Base-by-base conservation (phyloP, 1,139 yeast genomes). In the Pichiaceae sp. region DNA sequence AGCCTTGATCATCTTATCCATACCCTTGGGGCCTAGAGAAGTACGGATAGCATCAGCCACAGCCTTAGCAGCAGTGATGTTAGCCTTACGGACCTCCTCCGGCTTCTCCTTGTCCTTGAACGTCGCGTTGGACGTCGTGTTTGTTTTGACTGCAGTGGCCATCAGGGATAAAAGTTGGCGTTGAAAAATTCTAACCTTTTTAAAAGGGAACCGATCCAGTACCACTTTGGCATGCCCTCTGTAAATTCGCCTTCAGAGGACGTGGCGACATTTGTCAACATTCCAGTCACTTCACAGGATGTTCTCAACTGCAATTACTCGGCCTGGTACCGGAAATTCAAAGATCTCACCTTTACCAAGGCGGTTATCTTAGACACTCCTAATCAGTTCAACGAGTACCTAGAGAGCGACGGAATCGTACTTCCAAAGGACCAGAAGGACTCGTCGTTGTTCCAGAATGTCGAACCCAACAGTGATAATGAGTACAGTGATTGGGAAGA, bases 1-100 rank as follows among this genome's bases (percentile, higher is more conserved):
- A 24, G 97, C 87, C 62, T 85, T 87, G 64, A 85, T 85, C 98
- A 91, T 91, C 68, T 93, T 93, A 61, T 91, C 99, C 98, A 91
- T 91, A 43, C 99, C 98, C 60, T 87, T 89, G 37, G 99, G 99
- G 26, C 99, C 99, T 42, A 91, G 68, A 9, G 97, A 87, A 3
- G 99, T 91, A 61, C 98, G 75, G 56, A 91, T 87, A 37, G 98
- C 98, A 62, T 93, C 98, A 2, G 96, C 91, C 29, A 93, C 98
- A 3, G 98, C 97, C 53, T 94, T 71, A 8, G 97, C 98, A 1
- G 98, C 98, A 43, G 85, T 70, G 48, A 93, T 89, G 57, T 93
- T 93, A 39, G 93, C 78, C 59, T 76, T 80, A 48, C 99, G 83
- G 40, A 93, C 97, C 64, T 91, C 98, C 59, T 83, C 94, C 12